A percentile compares a stretch with the other conserved stretches of the same genome.
Conservation (phyloP, 176 grass and related monocot genomes). For the Elaeis guineensis region DNA sequence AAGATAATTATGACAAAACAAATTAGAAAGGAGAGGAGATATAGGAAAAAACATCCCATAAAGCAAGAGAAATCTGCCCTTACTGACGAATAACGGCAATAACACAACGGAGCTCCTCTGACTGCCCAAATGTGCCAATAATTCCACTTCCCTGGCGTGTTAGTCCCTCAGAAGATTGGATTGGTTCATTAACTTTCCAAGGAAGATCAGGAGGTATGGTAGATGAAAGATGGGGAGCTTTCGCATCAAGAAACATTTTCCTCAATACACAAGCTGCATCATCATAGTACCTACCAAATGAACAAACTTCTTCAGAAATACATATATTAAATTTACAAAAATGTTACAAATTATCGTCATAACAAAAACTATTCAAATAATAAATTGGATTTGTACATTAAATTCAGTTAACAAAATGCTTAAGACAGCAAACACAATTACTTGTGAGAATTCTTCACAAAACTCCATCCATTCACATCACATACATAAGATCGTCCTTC, state of each 20-base stretch:
- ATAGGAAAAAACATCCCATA: conserved; percentile 9
- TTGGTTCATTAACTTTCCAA: conserved; percentile 65
- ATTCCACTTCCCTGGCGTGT: conserved; percentile 43
- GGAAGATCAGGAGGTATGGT: conserved; percentile 82
- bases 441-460: conserved; percentile 95
- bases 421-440: conserved; percentile 31
- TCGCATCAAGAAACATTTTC: conserved; percentile 94
- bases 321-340: not conserved
- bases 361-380: no score
- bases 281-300: conserved; percentile 74
- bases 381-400: no score
- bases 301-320: not conserved
- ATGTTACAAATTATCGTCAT: no score
- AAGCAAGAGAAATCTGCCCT: conserved; percentile 33
- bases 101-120: conserved; percentile 87
- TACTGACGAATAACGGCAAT: conserved; percentile 96
- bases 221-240: conserved; percentile 88
- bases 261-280: conserved; percentile 84
- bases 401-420: conserved; percentile 1
- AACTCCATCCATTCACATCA: conserved; percentile 99
- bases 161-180: conserved; percentile 37
- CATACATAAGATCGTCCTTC: conserved; percentile 87
- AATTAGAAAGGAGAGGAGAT: conserved; percentile 13
- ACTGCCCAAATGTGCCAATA: conserved; percentile 69
- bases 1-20: conserved; percentile 27